Evolutionary conservation across 1,284 basidiomycete genomes (phyloP).

Genomic region (Ustanciosporium gigantosporum): DNA sequence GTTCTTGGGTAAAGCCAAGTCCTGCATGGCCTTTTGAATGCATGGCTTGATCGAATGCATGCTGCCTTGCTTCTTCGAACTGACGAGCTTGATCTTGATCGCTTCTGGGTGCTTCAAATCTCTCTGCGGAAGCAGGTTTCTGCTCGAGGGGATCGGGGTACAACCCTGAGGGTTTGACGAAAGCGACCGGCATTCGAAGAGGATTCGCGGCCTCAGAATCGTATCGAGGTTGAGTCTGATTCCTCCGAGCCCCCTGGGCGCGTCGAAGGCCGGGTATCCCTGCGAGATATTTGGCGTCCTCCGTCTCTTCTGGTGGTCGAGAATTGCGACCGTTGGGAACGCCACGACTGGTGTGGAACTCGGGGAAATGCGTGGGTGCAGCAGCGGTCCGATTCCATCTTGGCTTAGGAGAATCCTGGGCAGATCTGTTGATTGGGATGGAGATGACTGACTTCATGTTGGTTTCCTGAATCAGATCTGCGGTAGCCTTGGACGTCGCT

Average conservation of each 20-base stretch:
- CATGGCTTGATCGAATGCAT: conserved; percentile 4
- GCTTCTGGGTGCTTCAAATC: too few relatives aligned
- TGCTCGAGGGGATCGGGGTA: conserved; percentile 27
- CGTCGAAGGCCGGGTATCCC: conserved; percentile 36
- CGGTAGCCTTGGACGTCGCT: not conserved
- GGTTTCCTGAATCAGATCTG: not conserved
- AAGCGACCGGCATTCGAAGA: conserved; percentile 38
- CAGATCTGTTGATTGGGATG: not conserved
- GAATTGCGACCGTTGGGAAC: conserved; percentile 10
- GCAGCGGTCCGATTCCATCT: conserved; percentile 6
- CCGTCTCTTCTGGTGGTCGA: conserved; percentile 38
- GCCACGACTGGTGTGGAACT: conserved; percentile 23
- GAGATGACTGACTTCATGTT: too few relatives aligned
- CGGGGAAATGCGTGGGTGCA: conserved; percentile 22
- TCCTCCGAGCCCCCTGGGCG: conserved; percentile 2
- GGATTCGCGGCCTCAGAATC: too few relatives aligned
- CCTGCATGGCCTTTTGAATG: conserved; percentile 22
- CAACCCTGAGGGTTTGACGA: conserved; percentile 43
- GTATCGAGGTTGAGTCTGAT: conserved; percentile 30
- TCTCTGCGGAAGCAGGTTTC: too few relatives aligned
- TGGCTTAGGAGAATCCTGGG: not conserved
- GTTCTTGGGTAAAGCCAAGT: conserved; percentile 28
- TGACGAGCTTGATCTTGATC: conserved; percentile 2
- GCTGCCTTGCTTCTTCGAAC: conserved; percentile 1
- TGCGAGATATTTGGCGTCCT: conserved; percentile 34